Evolutionary conservation across 139 green algal species (phyloP).

Genomic region (Picochlorum sp.): DNA sequence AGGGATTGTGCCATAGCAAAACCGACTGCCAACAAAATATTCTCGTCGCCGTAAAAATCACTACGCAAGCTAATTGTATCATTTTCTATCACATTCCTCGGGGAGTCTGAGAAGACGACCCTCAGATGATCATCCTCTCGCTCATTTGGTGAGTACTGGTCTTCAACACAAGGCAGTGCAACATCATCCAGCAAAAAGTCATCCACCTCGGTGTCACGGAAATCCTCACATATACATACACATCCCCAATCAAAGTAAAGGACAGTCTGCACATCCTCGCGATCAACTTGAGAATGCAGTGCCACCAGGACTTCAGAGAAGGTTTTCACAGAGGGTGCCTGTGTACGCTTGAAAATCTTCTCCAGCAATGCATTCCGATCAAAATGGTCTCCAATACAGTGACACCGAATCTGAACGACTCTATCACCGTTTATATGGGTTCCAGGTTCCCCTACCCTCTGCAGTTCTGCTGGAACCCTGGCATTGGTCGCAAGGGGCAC

Average conservation of each 20-base stretch:
- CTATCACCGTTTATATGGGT: background rate
- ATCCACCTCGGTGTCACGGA: slow-evolving; percentile 14
- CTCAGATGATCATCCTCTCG: slow-evolving; percentile 6
- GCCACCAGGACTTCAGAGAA: slow-evolving; percentile 19
- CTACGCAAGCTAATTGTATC: slow-evolving; percentile 22
- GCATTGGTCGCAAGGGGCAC: too few species aligned
- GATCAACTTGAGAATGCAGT: background rate
- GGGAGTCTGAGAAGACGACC: background rate
- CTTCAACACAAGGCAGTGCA: slow-evolving; percentile 11
- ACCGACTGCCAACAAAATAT: slow-evolving; percentile 44
- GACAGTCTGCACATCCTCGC: slow-evolving; percentile 2
- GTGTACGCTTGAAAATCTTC: slow-evolving; percentile 12
- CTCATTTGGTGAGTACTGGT: background rate
- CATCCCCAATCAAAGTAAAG: slow-evolving; percentile 27
- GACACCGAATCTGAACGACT: slow-evolving; percentile 21
- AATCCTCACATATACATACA: slow-evolving; percentile 17
- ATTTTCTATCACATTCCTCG: slow-evolving; percentile 22
- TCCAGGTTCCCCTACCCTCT: background rate
- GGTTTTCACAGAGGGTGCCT: slow-evolving; percentile 13
- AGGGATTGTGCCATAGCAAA: slow-evolving; percentile 48
- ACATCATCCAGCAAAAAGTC: slow-evolving; percentile 15
- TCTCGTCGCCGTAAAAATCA: slow-evolving; percentile 29
- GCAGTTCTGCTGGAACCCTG: background rate
- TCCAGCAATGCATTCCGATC: slow-evolving; percentile 18
- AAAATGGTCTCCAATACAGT: slow-evolving; percentile 18